phyloP scores from a whole-genome alignment of 371 early-diverging fungal genomes.

The Mucor velutinosus region DNA sequence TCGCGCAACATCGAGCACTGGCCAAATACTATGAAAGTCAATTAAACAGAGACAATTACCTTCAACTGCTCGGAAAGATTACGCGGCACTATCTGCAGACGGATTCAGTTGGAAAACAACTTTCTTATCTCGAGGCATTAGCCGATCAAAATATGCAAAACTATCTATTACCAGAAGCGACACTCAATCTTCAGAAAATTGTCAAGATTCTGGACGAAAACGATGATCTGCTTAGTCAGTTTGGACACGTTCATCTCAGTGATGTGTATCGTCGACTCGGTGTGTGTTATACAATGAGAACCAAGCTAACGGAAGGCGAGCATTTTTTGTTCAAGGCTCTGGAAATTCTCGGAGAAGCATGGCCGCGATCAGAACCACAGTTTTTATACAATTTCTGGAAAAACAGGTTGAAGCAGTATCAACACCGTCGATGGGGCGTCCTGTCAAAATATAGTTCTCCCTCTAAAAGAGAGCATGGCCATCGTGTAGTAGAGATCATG shows the following conservation, averaged over 20 bases:
- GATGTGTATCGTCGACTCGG: slow-evolving; percentile 61
- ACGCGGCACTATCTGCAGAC: slow-evolving; percentile 60
- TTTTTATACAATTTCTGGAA: slow-evolving; percentile 38
- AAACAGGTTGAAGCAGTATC: slow-evolving; percentile 30
- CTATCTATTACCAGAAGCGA: slow-evolving; percentile 53
- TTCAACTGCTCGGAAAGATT: slow-evolving; percentile 51
- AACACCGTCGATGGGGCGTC: slow-evolving; percentile 19
- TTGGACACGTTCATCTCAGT: slow-evolving; percentile 51
- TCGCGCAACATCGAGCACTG: slow-evolving; percentile 46
- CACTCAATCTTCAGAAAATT: slow-evolving; percentile 46
- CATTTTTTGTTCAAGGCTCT: slow-evolving; percentile 43
- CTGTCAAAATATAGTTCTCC: background rate
- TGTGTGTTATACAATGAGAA: slow-evolving; percentile 55
- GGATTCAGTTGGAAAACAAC: slow-evolving; percentile 50
- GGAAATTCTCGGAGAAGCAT: slow-evolving; percentile 38
- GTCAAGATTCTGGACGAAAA: slow-evolving; percentile 53
- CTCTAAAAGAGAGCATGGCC: slow-evolving; percentile 27
- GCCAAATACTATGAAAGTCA: slow-evolving; percentile 59
- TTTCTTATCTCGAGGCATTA: slow-evolving; percentile 57
- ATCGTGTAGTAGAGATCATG: slow-evolving; percentile 51
- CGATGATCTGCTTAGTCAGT: slow-evolving; percentile 28
- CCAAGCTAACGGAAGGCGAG: slow-evolving; percentile 52
- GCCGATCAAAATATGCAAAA: slow-evolving; percentile 57
- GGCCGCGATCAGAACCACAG: slow-evolving; percentile 36
- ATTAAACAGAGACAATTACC: slow-evolving; percentile 43